Evolutionary conservation across 805 yeast species (phyloP).

Genomic region (Candida sphagnicola): DNA sequence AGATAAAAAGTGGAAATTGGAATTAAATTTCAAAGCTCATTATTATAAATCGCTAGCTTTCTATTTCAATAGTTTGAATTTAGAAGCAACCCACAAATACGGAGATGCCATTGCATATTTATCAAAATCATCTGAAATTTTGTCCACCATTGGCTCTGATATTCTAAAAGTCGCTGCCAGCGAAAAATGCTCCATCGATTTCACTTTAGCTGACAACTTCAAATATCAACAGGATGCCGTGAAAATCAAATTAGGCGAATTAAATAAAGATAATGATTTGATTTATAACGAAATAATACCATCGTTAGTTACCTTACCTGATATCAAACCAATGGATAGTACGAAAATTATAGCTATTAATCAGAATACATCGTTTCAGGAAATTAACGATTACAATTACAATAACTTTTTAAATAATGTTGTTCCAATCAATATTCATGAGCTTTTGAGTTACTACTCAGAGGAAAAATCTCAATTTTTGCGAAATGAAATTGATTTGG

Average conservation of each 20-base stretch:
- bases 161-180: constrained; percentile 19
- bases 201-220: constrained; percentile 37
- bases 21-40: constrained; percentile 46
- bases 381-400: constrained; percentile 35
- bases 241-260: constrained; percentile 31
- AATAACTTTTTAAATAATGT: constrained; percentile 69
- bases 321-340: constrained; percentile 65
- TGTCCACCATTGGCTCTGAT: constrained; percentile 27
- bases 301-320: constrained; percentile 52
- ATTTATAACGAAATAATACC: constrained; percentile 83
- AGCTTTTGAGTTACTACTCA: constrained; percentile 79
- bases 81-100: constrained; percentile 53
- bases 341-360: constrained; percentile 56
- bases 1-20: constrained; percentile 47
- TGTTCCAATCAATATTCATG: constrained; percentile 84
- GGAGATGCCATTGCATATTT: constrained; percentile 77
- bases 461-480: constrained; percentile 81
- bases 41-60: constrained; percentile 59
- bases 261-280: constrained; percentile 83
- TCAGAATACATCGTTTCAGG: constrained; percentile 39
- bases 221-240: constrained; percentile 40
- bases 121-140: constrained; percentile 46
- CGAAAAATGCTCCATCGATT: constrained; percentile 15
- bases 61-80: constrained; percentile 53
- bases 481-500: constrained; percentile 68